Evolutionary conservation across 2,329 filamentous ascomycete species (phyloP).

Genomic region (Metarhizium anisopliae): DNA sequence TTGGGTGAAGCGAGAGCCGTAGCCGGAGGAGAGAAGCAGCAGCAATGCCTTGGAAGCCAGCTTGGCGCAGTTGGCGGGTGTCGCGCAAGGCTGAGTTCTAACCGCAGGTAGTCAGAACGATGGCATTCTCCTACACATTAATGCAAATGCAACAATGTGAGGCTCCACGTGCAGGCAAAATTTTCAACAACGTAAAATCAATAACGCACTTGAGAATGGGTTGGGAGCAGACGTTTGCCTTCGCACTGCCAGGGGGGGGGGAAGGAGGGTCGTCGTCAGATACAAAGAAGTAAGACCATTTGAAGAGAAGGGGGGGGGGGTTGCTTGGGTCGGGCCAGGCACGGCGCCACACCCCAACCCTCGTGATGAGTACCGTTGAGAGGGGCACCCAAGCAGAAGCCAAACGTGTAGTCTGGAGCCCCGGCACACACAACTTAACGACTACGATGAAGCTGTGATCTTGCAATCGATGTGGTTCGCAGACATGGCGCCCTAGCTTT

Average conservation of each 20-base stretch:
- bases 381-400: not conserved
- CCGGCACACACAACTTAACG: not conserved
- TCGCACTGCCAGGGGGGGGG: not conserved
- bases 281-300: not conserved
- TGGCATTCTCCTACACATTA: constrained; percentile 13
- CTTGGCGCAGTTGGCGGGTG: constrained; percentile 12
- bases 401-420: not conserved
- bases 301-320: constrained; percentile 6
- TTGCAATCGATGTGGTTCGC: not conserved
- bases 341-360: constrained; percentile 5
- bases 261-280: not conserved
- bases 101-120: constrained; percentile 17
- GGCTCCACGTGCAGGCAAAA: not conserved
- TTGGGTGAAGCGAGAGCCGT: not conserved
- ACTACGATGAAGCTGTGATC: too few relatives aligned
- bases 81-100: constrained; percentile 15
- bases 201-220: not conserved
- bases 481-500: not conserved
- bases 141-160: not conserved
- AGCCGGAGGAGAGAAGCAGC: not conserved
- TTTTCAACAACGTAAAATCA: not conserved
- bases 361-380: constrained; percentile 3
- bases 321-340: constrained; percentile 2
- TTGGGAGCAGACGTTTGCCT: not conserved
- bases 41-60: constrained; percentile 3